Evolutionary conservation across 805 yeast genomes (phyloP).

Genomic region (Candida anglica): DNA sequence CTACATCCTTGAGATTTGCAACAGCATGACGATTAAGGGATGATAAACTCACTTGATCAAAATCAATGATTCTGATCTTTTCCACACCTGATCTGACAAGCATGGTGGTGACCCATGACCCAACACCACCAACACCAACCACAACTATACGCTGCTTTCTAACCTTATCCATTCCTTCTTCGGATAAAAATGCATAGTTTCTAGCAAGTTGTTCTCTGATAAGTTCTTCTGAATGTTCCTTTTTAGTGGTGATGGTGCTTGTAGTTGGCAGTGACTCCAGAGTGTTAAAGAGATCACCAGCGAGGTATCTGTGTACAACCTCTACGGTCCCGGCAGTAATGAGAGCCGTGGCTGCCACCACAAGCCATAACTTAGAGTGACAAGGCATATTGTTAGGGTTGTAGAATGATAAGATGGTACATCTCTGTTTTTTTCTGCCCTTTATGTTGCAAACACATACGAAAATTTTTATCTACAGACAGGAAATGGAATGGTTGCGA

Average conservation of each 20-base stretch:
- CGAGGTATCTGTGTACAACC: constrained; percentile 19
- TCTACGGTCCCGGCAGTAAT: constrained; percentile 34
- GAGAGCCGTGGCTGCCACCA: constrained; percentile 26
- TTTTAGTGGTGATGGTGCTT: constrained; percentile 1
- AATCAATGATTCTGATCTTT: constrained; percentile 76
- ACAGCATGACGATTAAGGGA: constrained; percentile 93
- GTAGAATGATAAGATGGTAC: no score
- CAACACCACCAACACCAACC: constrained; percentile 97
- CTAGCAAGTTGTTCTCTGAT: constrained; percentile 90
- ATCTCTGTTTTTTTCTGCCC: no score
- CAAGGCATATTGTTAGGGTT: constrained; percentile 3
- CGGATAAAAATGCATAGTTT: constrained; percentile 87
- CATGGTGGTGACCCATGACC: constrained; percentile 94
- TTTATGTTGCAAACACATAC: background rate
- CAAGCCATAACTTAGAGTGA: constrained; percentile 10
- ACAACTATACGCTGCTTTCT: constrained; percentile 72
- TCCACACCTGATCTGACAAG: constrained; percentile 88
- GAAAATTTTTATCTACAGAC: background rate
- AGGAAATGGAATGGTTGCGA: no score
- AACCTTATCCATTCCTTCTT: constrained; percentile 73
- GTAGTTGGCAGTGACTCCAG: background rate
- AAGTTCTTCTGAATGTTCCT: constrained; percentile 53
- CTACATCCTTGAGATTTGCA: constrained; percentile 89
- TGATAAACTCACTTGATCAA: constrained; percentile 92
- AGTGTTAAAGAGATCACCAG: no score